Percentiles rank a stretch among this genome's conserved stretches.
Evolutionary conservation across 148 eudicot genomes (phyloP).

Genomic region (Cornus florida): DNA sequence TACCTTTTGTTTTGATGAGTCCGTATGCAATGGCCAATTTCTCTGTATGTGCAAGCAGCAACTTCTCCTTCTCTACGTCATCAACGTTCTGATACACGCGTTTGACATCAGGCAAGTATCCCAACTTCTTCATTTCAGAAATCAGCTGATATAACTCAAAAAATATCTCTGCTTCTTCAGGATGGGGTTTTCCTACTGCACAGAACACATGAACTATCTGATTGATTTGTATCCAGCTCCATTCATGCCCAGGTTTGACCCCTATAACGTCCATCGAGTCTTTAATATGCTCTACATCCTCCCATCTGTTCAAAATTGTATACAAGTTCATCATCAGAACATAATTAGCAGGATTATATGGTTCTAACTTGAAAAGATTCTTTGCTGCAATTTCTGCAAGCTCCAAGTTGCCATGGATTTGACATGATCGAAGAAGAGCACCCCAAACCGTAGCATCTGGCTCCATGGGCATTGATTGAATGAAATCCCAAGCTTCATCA

Average conservation of each 20-base stretch:
- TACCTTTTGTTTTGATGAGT: conserved; percentile 39
- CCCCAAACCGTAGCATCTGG: conserved; percentile 67
- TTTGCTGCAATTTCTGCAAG: conserved; percentile 58
- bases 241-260: conserved; percentile 32
- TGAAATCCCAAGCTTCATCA: conserved; percentile 70
- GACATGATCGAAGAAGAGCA: conserved; percentile 51
- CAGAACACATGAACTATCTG: conserved; percentile 41
- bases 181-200: conserved; percentile 44
- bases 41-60: conserved; percentile 54
- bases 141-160: conserved; percentile 56
- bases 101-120: conserved; percentile 47
- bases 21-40: conserved; percentile 70
- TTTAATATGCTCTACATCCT: conserved; percentile 39
- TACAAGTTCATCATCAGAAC: conserved; percentile 54
- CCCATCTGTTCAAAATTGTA: conserved; percentile 39
- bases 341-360: conserved; percentile 58
- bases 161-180: conserved; percentile 51
- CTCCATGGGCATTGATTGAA: conserved; percentile 47
- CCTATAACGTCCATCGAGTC: conserved; percentile 37
- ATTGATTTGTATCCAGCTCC: conserved; percentile 62
- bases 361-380: conserved; percentile 53
- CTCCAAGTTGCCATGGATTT: conserved; percentile 36
- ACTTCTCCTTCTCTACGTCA: conserved; percentile 49
- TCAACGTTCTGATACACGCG: conserved; percentile 47
- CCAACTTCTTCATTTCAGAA: conserved; percentile 42